Base-by-base conservation (phyloP, 768 basidiomycete genomes). In the Cubamyces lactineus region DNA sequence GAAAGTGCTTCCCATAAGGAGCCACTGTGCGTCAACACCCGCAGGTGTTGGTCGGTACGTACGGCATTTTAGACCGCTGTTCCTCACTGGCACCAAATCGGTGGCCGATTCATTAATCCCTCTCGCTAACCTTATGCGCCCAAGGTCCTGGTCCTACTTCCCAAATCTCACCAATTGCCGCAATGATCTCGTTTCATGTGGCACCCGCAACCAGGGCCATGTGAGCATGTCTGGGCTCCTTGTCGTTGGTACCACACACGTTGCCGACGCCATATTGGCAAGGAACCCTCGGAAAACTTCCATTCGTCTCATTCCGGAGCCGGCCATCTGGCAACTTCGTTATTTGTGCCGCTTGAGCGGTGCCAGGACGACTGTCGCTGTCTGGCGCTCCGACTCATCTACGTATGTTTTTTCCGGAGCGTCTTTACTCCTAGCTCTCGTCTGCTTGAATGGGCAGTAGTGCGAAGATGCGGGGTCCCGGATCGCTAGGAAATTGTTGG, bases 81-180 rank as follows among this genome's bases (percentile, higher is more conserved):
- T 12, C 13, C 2, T 7, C 28, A 42, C 40, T 59, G 16, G 24
- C 5, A n/a, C 45, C 47, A 54, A 39, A 26, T 28, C 47, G 53
- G 13, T 13, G 17, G 30, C 50, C 55, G 61, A 62, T 62, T 57
- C 61, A 62, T 62, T 62, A 39, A 16, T 15, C 49, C 45, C 55
- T 15, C 49, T 39, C 55, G 21, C 49, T 34, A 51, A 55, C 49
- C 54, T 13, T 39, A 62, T 26, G 34, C 41, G 40, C 30, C 46
- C 53, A 38, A 50, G 49, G 34, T 39, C 45, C 34, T 53, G 50
- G 34, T 41, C 43, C 46, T 3, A 42, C 49, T n/a, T 26, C 6
- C 53, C 42, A 39, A 52, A 61, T 48, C 42, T 48, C 48, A 45
- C 15, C 50, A n/a, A 30, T 30, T 51, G 28, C 55, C 49, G 55